Evolutionary conservation across 208 protist genomes (phyloP), one percentile per base, ranked within the genome.

Genomic region (Porcisia hertigi): DNA sequence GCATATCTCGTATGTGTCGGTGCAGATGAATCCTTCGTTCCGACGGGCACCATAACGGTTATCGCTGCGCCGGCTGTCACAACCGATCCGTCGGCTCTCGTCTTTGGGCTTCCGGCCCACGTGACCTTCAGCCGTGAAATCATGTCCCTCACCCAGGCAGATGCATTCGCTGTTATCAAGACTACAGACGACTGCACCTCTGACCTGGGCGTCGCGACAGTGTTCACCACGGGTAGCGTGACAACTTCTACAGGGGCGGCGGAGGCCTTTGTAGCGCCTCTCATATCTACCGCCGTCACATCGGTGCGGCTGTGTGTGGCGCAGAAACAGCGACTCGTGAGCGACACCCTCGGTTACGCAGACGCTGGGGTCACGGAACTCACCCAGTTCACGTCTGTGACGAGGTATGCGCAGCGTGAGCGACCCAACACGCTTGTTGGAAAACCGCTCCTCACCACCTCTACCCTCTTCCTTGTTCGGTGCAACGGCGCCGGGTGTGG

Each of bases 391-490:
- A 89, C 75, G 6, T 36, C 83, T 30, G 16, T 83, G 30, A 84
- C 87, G 2, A 54, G 63, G 30, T 94, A 86, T 69, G 90, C 77
- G 36, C 82, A 91, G 64, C 77, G 77, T 11, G 62, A 75, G 6
- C 49, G 64, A n/a, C 70, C 81, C 18, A 94, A 94, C 79, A 83
- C 77, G 14, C 54, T 94, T 14, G 60, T 77, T 6, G 86, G 67
- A 23, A 81, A 57, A 53, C 87, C 90, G 12, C 5, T 86, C 23
- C 52, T 80, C n/a, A 75, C 43, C 18, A 71, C 67, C 7, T 59
- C 67, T 0, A 65, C 76, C 16, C 69, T 92, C 8, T 94, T 79
- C 76, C 75, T 94, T 12, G 80, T 86, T 11, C 12, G 62, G 3
- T 94, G 90, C 80, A 52, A 66, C 20, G 77, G 59, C 2, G 47